Base-by-base conservation (phyloP, 257 asterid species). In the Rhazya stricta region DNA sequence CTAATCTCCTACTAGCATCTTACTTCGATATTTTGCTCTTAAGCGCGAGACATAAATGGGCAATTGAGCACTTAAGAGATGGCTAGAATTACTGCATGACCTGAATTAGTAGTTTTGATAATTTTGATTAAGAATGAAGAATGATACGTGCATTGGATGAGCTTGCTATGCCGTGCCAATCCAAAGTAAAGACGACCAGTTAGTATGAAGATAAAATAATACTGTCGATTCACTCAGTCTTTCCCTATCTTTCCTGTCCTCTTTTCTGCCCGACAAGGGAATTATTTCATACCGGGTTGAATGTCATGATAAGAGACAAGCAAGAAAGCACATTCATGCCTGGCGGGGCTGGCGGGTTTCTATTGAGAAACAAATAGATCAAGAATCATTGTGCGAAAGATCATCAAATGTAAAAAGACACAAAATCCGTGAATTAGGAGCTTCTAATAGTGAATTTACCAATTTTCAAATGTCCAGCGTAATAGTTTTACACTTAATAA, bases 221-320 rank as follows among this genome's bases (percentile, higher is more conserved):
- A 53, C 7, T 76, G 74, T 67, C 58, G 21, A 51, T 5, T 51
- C 25, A 51, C 21, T 2, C 0, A 23, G 54, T 45, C 71, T 30
- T 75, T 65, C 21, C 78, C 65, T 48, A 75, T 18, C 67, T 69
- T 43, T 69, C 43, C 43, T 58, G 71, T 77, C 34, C n/a, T 6
- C n/a, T 6, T 36, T 19, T 34, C 27, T 71, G n/a, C 56, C 81
- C 81, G 81, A 77, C 81, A 77, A 71, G 75, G 75, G 67, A 71
- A 77, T 71, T 63, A 77, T n/a, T 61, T 71, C 67, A 77, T 36
- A 37, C 37, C 37, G 77, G 73, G 74, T 71, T 61, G 41, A n/a
- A 62, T 71, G 77, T 50, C 77, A 77, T 77, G 48, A 71, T 63
- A 62, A 61, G 81, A 71, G n/a, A 71, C 58, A 18, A 77, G 67